Evolutionary conservation across 148 eudicot genomes (phyloP).

Genomic region (Nepenthes mirabilis): DNA sequence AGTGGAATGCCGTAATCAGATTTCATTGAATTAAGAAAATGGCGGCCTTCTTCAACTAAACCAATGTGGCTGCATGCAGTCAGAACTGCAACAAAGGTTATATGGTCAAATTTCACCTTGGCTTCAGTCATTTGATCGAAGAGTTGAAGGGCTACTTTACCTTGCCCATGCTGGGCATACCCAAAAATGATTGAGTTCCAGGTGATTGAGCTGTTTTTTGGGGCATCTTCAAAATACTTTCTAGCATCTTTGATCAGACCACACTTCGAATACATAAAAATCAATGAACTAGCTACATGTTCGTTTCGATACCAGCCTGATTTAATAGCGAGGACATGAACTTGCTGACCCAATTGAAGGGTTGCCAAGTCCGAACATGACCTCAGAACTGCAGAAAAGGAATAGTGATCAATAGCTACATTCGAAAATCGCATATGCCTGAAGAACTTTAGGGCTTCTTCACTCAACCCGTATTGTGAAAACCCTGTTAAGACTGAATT

Average conservation of each 20-base stretch:
- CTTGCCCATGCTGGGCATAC: slow-evolving; percentile 73
- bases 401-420: slow-evolving; percentile 45
- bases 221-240: slow-evolving; percentile 45
- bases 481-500: slow-evolving; percentile 62
- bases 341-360: slow-evolving; percentile 46
- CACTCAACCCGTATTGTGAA: slow-evolving; percentile 61
- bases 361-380: slow-evolving; percentile 75
- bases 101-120: slow-evolving; percentile 45
- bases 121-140: slow-evolving; percentile 34
- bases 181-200: slow-evolving; percentile 78
- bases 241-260: slow-evolving; percentile 50
- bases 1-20: slow-evolving; percentile 30
- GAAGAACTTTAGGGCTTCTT: slow-evolving; percentile 47
- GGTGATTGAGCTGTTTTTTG: slow-evolving; percentile 37
- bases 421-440: slow-evolving; percentile 27
- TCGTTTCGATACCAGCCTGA: slow-evolving; percentile 43
- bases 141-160: slow-evolving; percentile 41
- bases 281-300: slow-evolving; percentile 52
- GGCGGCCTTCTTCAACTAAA: slow-evolving; percentile 55
- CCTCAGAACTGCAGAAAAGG: slow-evolving; percentile 59
- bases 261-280: slow-evolving; percentile 68
- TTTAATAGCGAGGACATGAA: slow-evolving; percentile 46
- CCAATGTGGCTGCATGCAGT: slow-evolving; percentile 79
- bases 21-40: slow-evolving; percentile 43
- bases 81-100: slow-evolving; percentile 70